Percentiles rank a stretch among this genome's conserved stretches.
These are phyloP conservation scores for Exidia glandulosa DNA, from an alignment of 768 basidiomycete genomes.

Conservation along the genomic window DNA sequence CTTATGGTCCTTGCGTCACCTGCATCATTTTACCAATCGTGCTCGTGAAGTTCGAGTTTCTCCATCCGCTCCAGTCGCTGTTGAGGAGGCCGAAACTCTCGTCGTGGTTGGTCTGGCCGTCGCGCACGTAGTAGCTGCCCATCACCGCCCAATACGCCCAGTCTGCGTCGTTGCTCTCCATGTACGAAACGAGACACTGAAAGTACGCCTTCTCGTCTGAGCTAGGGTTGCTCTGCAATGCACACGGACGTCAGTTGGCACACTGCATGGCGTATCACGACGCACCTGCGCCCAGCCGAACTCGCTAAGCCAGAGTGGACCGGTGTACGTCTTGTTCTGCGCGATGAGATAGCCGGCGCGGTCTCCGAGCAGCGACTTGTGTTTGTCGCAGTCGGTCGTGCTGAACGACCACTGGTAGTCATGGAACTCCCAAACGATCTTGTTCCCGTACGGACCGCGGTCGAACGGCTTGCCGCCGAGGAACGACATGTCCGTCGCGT, in stretches of 20 bases:
- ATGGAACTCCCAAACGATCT: background rate
- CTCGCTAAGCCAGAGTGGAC: slow-evolving; percentile 1
- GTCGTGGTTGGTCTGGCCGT: background rate
- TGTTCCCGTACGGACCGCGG: background rate
- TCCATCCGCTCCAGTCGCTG: background rate
- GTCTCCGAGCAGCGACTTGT: background rate
- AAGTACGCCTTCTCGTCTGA: background rate
- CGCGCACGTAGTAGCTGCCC: background rate
- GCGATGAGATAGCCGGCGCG: background rate
- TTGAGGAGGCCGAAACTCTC: background rate
- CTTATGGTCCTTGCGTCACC: background rate
- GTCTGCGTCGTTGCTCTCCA: background rate
- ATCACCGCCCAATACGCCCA: background rate
- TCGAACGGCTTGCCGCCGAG: background rate
- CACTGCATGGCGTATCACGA: too few species aligned
- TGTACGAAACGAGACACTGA: background rate
- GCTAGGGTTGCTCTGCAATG: background rate
- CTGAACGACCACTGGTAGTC: background rate
- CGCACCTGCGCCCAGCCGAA: background rate
- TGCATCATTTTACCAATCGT: background rate
- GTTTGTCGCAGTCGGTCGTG: background rate
- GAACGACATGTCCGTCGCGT: background rate
- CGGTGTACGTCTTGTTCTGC: background rate
- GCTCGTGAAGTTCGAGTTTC: background rate
- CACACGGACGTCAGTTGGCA: too few species aligned